Conservation (phyloP, 176 grass and related monocot species). For the Raddia distichophylla region DNA sequence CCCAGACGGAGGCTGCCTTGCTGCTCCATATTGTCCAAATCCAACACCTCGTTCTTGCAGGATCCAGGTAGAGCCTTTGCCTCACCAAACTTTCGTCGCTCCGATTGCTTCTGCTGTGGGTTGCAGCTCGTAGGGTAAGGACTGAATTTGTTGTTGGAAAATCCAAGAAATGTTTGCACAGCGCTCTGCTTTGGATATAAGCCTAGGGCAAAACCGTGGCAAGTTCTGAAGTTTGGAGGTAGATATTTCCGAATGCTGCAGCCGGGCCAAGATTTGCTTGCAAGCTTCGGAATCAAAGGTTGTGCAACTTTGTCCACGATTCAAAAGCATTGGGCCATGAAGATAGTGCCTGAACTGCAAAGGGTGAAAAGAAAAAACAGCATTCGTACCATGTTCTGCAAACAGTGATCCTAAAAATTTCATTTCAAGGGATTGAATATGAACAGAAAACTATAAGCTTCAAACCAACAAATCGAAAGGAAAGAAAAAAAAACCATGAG, state of each 20-base stretch:
- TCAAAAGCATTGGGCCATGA: conserved; percentile 12
- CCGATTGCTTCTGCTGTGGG: conserved; percentile 8
- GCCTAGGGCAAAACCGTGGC: conserved; percentile 2
- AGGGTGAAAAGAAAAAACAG: neutral
- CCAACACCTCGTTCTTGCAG: conserved; percentile 21
- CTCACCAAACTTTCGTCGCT: conserved; percentile 11
- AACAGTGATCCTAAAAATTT: neutral
- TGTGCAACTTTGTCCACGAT: neutral
- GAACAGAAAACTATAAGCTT: neutral
- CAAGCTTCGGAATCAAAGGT: neutral
- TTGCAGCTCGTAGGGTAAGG: conserved; percentile 11
- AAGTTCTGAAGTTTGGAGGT: neutral
- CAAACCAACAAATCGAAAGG: neutral
- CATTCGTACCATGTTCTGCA: neutral
- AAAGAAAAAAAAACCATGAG: neutral
- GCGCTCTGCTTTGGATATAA: neutral
- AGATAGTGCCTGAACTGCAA: neutral
- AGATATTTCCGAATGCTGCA: conserved; percentile 1
- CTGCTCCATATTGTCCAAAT: conserved; percentile 56
- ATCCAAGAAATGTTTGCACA: neutral
- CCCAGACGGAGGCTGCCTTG: conserved; percentile 61
- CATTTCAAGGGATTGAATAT: conserved; percentile 7
- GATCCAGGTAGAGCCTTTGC: conserved; percentile 12
- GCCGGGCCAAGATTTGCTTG: neutral
- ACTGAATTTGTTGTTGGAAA: conserved; percentile 3